Conservation (phyloP, 305 asterid species). For the Fraxinus greggii region DNA sequence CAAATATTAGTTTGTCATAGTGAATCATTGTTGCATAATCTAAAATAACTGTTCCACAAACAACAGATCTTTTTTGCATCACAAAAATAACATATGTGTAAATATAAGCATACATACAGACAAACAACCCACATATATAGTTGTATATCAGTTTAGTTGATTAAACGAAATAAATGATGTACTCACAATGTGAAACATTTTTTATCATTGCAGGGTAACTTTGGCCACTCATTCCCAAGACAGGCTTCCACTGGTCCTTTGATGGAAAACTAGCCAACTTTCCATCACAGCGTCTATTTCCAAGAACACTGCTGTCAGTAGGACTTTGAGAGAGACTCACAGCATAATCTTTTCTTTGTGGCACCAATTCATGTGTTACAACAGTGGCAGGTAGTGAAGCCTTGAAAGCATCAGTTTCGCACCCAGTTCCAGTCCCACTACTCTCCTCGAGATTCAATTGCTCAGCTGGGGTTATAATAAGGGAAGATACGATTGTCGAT, state of each 20-base stretch:
- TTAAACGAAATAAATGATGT: slow-evolving; percentile 16
- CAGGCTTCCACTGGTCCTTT: slow-evolving; percentile 83
- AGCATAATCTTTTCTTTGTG: slow-evolving; percentile 49
- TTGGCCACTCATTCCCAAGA: slow-evolving; percentile 56
- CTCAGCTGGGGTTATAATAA: slow-evolving; percentile 42
- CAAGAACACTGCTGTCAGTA: slow-evolving; percentile 39
- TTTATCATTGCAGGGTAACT: slow-evolving; percentile 29
- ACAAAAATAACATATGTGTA: slow-evolving; percentile 5
- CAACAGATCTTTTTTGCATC: slow-evolving; percentile 10
- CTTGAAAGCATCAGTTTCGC: slow-evolving; percentile 40
- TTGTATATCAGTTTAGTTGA: slow-evolving; percentile 6
- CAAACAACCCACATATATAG: background rate
- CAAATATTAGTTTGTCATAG: slow-evolving; percentile 24
- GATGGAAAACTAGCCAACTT: slow-evolving; percentile 45
- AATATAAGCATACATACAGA: slow-evolving; percentile 12
- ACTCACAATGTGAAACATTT: slow-evolving; percentile 19
- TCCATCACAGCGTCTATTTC: slow-evolving; percentile 48
- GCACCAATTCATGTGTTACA: slow-evolving; percentile 42
- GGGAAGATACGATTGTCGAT: slow-evolving; percentile 42
- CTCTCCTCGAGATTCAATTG: slow-evolving; percentile 49
- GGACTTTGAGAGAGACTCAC: slow-evolving; percentile 41
- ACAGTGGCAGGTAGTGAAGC: slow-evolving; percentile 40
- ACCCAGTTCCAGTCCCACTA: slow-evolving; percentile 50
- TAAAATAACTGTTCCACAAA: slow-evolving; percentile 18
- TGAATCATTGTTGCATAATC: slow-evolving; percentile 7